These are phyloP conservation scores for Candida freyschussii DNA, from an alignment of 1,139 yeast species.

Conservation along the genomic window DNA sequence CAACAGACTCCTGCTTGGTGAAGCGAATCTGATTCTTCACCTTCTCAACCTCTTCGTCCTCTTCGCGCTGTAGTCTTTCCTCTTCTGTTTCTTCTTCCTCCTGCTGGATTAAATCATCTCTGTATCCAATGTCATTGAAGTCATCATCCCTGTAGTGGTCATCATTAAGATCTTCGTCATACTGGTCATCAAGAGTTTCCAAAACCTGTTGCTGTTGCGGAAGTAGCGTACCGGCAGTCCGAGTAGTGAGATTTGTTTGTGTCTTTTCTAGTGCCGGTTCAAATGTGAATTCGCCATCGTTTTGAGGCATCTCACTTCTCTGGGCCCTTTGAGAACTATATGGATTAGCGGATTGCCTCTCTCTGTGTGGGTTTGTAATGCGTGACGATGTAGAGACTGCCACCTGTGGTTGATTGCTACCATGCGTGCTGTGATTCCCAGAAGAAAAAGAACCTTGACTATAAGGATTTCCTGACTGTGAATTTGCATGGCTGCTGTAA, in stretches of 20 bases:
- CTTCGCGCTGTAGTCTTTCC: constrained; percentile 48
- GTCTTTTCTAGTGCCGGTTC: constrained; percentile 10
- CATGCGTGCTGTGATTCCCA: no score
- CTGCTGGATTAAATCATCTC: constrained; percentile 7
- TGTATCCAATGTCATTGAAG: constrained; percentile 17
- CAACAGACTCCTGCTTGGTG: constrained; percentile 82
- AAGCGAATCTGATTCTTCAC: constrained; percentile 81
- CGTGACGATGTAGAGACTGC: constrained; percentile 3
- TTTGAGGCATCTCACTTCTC: constrained; percentile 2
- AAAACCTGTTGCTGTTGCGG: constrained; percentile 8
- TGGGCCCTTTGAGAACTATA: constrained; percentile 5
- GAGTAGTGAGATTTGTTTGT: constrained; percentile 6
- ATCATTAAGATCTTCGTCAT: constrained; percentile 19
- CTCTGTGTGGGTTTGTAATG: constrained; percentile 6
- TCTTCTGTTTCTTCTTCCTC: constrained; percentile 22
- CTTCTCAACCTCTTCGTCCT: constrained; percentile 86
- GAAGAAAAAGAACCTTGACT: no score
- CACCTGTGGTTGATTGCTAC: no score
- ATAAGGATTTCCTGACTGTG: no score
- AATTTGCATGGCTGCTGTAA: no score
- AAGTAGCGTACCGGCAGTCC: constrained; percentile 5
- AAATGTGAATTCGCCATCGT: constrained; percentile 8
- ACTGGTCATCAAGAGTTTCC: neutral
- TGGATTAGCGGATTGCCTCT: constrained; percentile 6
- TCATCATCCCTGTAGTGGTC: constrained; percentile 20